Base-by-base conservation (phyloP, 768 basidiomycete genomes). In the Boletus reticuloceps region DNA sequence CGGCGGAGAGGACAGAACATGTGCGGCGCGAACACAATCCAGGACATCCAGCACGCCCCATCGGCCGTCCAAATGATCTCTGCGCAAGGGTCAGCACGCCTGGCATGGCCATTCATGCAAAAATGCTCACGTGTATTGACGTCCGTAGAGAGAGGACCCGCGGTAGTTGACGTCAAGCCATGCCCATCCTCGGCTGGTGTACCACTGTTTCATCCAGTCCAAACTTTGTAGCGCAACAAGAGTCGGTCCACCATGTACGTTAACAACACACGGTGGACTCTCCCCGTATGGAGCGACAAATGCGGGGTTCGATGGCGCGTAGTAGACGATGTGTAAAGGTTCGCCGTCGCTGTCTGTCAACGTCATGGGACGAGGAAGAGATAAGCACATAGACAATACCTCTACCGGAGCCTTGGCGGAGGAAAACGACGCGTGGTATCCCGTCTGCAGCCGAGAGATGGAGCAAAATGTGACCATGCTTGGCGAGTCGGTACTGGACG, bases 121-220 rank as follows among this genome's bases (percentile, higher is more conserved):
- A 14, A n/a, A 46, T 6, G 27, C 51, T 46, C 51, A 46, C 51
- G 37, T 39, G 37, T 53, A 53, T 22, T 45, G 37, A 19, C 44
- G 51, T n/a, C 51, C 44, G 19, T 53, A 53, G 27, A 46, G 44
- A n/a, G 51, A 53, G 27, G 51, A 46, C 14, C 44, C 44, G 37
- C 44, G 51, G 37, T 52, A 52, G 44, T 52, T 52, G 44, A 52
- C 51, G 37, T 52, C 51, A 14, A 53, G 44, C 51, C 51, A 53
- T 10, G 51, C 51, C 44, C 51, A 53, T 1, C 51, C 51, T 37
- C 44, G 51, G 51, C 51, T 53, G 16, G 51, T 53, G 37, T 39
- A 46, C 51, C 51, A 53, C 20, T 53, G 51, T 20, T 53, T 53
- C 27, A 44, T 38, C 38, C 11, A 53, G 20, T 53, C 51, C 6